Conservation (phyloP, 495 filamentous ascomycete genomes). For the Aspergillus diversus region DNA sequence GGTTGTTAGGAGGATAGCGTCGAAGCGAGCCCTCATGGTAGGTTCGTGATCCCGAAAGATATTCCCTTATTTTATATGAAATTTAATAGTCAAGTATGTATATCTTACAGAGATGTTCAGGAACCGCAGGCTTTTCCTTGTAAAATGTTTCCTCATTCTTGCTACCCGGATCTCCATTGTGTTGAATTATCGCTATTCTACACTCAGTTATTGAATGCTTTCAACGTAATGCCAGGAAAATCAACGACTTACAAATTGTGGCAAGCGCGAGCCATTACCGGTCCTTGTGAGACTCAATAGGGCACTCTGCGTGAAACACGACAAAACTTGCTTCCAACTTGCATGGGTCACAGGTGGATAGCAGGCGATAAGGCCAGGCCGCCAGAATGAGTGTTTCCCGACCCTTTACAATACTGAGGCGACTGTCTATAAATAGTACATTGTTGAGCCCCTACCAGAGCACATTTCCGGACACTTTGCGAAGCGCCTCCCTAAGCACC, state of each 20-base stretch:
- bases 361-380: no score
- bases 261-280: background rate
- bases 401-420: no score
- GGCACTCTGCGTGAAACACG: background rate
- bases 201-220: background rate
- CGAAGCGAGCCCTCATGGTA: background rate
- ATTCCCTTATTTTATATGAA: background rate
- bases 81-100: background rate
- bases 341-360: background rate
- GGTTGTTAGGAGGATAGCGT: slow-evolving; percentile 2
- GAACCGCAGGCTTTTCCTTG: background rate
- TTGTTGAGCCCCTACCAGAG: no score
- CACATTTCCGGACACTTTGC: no score
- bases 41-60: background rate
- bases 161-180: background rate
- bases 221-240: background rate
- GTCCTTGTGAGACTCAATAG: background rate
- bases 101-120: slow-evolving; percentile 2
- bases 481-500: no score
- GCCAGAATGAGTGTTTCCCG: no score
- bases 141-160: background rate
- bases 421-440: no score
- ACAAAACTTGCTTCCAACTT: background rate
- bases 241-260: background rate
- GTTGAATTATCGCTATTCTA: background rate